Percentiles rank a stretch among this genome's conserved stretches.
Evolutionary conservation across 75 land plant genomes (phyloP).

Genomic region (Cunninghamia lanceolata): DNA sequence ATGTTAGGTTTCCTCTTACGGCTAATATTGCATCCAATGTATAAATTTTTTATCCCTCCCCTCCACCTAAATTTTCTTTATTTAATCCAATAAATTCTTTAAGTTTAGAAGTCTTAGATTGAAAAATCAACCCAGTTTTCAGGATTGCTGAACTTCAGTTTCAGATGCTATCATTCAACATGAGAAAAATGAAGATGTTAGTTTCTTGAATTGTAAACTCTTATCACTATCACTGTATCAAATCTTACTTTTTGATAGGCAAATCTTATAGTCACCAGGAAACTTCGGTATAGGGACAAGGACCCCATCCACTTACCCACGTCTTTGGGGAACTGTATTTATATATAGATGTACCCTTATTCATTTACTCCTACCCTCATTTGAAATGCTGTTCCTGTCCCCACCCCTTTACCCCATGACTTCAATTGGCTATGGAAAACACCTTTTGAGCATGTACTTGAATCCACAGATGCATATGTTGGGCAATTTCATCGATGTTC

Average conservation of each 20-base stretch:
- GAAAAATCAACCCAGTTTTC: not conserved
- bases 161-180: not conserved
- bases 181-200: not conserved
- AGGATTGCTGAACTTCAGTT: not conserved
- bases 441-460: too few relatives aligned
- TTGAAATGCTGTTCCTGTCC: not conserved
- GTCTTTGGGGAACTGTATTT: not conserved
- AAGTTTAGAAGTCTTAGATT: not conserved
- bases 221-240: not conserved
- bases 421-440: not conserved
- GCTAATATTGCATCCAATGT: not conserved
- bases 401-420: not conserved
- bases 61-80: not conserved
- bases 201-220: not conserved
- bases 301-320: too few relatives aligned
- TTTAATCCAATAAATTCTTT: not conserved
- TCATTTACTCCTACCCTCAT: not conserved
- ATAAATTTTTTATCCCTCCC: not conserved
- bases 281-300: not conserved
- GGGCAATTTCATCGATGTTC: too few relatives aligned
- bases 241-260: not conserved
- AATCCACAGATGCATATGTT: too few relatives aligned
- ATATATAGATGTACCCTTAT: not conserved
- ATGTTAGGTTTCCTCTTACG: not conserved
- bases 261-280: not conserved